A percentile compares a stretch with the other conserved stretches of the same genome.
phyloP scores from a whole-genome alignment of 768 basidiomycete species.

The Calvatia gigantea region DNA sequence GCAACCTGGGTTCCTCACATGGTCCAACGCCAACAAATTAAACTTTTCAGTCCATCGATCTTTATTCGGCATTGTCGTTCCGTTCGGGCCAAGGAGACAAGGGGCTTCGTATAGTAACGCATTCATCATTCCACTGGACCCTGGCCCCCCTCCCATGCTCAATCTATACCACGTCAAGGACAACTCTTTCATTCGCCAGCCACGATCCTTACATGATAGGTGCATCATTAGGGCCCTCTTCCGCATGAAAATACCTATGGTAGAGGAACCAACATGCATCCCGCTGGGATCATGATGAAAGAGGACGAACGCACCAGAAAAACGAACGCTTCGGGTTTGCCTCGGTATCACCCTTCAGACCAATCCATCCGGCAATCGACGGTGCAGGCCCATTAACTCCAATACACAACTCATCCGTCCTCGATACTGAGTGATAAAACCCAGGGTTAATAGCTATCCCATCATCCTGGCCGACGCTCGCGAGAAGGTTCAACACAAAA shows the following conservation, averaged over 20 bases:
- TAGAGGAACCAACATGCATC: background rate
- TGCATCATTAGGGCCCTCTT: constrained; percentile 22
- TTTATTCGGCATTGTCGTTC: constrained; percentile 20
- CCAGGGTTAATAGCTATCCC: background rate
- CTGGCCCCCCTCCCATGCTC: constrained; percentile 32
- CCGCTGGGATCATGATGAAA: no score
- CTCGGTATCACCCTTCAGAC: constrained; percentile 25
- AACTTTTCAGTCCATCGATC: constrained; percentile 24
- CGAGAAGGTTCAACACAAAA: background rate
- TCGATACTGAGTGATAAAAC: constrained; percentile 2
- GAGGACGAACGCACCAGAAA: constrained; percentile 15
- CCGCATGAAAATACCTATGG: constrained; percentile 30
- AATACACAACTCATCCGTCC: background rate
- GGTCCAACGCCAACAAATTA: constrained; percentile 23
- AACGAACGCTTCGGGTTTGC: constrained; percentile 20
- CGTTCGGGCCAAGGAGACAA: constrained; percentile 21
- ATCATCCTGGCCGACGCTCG: background rate
- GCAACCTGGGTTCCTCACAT: no score
- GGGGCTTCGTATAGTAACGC: constrained; percentile 24
- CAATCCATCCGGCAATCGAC: constrained; percentile 23
- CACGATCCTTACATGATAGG: constrained; percentile 24
- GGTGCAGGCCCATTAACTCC: constrained; percentile 4
- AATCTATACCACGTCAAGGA: constrained; percentile 17
- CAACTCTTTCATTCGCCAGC: background rate
- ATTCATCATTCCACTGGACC: constrained; percentile 26